These are phyloP conservation scores for Gossypium trilobum DNA, from an alignment of 441 rosid species.

Conservation along the genomic window DNA sequence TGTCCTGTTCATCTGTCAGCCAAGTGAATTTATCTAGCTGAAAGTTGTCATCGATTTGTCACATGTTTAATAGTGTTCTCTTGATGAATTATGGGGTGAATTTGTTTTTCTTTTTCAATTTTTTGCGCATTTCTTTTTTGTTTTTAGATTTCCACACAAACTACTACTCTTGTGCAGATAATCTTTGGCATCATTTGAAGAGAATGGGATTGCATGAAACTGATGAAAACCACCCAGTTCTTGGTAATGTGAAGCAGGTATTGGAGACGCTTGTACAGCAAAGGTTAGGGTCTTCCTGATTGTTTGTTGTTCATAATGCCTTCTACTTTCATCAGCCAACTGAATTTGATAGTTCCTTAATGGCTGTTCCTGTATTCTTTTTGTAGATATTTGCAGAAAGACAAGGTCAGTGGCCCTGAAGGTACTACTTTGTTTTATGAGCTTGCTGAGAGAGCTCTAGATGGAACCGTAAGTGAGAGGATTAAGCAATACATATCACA, in stretches of 20 bases:
- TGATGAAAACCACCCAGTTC: conserved; percentile 54
- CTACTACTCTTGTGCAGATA: conserved; percentile 32
- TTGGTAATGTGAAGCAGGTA: conserved; percentile 66
- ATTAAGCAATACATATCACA: conserved; percentile 60
- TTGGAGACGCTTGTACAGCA: conserved; percentile 74
- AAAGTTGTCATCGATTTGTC: not conserved
- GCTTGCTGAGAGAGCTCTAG: conserved; percentile 86
- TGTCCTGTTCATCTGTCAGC: not conserved
- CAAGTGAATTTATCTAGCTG: not conserved
- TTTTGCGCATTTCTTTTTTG: no score
- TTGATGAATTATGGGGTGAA: not conserved
- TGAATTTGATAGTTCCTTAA: not conserved
- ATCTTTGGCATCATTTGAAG: conserved; percentile 68
- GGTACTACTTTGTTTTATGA: conserved; percentile 55
- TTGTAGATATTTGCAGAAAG: conserved; percentile 70
- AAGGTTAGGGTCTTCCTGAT: conserved; percentile 33
- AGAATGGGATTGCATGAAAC: conserved; percentile 54
- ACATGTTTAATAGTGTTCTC: not conserved
- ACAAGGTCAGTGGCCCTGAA: conserved; percentile 71
- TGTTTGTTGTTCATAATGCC: not conserved
- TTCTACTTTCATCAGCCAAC: not conserved
- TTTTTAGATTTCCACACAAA: not conserved
- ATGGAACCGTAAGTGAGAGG: conserved; percentile 46
- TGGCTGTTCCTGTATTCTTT: not conserved
- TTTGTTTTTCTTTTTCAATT: not conserved